Evolutionary conservation across 306 rosid species (phyloP), one percentile per base, ranked within the genome.

Genomic region (Gillenia trifoliata): DNA sequence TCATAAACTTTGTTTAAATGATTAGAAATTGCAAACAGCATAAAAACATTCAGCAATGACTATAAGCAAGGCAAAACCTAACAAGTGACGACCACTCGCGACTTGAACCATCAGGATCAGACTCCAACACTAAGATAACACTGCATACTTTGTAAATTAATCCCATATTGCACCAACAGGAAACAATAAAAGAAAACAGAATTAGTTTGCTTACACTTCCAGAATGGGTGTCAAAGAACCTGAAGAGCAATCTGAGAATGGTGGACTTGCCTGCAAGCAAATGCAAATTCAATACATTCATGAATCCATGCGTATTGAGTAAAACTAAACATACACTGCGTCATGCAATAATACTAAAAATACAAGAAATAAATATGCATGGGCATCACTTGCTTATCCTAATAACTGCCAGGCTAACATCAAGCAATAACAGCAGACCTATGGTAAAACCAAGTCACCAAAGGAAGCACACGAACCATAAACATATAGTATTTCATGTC

Each of bases 181-280:
- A 66, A 61, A 75, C 66, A 67, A 26, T 34, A 70, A 68, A 74
- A 60, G 79, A 64, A 68, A 78, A 59, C 69, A 71, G 75, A 59
- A 81, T 60, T 62, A 81, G 74, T 77, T 72, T 7, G 82, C 98
- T 94, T 91, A 94, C 97, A 85, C 81, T 91, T 88, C 98, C 97
- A 36, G 90, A 82, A 84, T 88, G 79, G 79, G 92, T 80, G 86
- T 94, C 96, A 41, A 88, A 94, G 84, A 94, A 92, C 77, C 98
- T 90, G 90, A 94, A 94, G 85, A 91, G 74, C 90, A 94, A 85
- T 81, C 98, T 89, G 78, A 94, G 96, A 88, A 91, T 82, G 74
- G 98, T 94, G 63, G 98, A 87, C 87, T 94, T 94, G 79, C 98
- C 98, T 94, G 97, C 83, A 85, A 82, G 65, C 47, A 84, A 71